Conservation (phyloP, 2,329 filamentous ascomycete species). For the Xylaria hypoxylon region DNA sequence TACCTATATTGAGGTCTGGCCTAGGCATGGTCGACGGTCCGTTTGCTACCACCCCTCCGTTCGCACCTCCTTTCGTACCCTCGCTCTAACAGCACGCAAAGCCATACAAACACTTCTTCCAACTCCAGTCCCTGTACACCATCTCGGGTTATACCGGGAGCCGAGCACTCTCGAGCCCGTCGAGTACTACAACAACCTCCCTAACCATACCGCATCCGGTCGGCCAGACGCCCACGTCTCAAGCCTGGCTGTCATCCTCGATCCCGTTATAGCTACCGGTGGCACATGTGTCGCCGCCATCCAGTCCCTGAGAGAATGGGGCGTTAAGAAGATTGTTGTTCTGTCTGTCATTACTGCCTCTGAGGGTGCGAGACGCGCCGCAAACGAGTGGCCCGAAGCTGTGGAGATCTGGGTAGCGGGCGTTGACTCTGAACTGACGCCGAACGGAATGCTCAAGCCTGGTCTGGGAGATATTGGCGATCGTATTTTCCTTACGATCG, state of each 20-base stretch:
- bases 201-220: conserved; percentile 70
- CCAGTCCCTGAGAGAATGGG: conserved; percentile 90
- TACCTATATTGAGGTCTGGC: conserved; percentile 93
- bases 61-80: neutral
- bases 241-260: conserved; percentile 82
- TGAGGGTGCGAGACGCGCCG: conserved; percentile 77
- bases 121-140: conserved; percentile 82
- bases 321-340: conserved; percentile 83
- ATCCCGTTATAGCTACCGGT: conserved; percentile 94
- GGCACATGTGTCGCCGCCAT: conserved; percentile 91
- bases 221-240: conserved; percentile 48
- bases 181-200: conserved; percentile 98
- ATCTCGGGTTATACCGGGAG: conserved; percentile 94
- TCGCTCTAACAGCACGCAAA: conserved; percentile 49
- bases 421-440: conserved; percentile 78
- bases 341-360: conserved; percentile 79
- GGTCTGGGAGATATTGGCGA: conserved; percentile 93
- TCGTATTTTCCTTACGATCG: conserved; percentile 86
- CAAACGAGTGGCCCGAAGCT: conserved; percentile 80
- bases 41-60: conserved; percentile 36
- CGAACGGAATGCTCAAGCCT: conserved; percentile 89
- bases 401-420: conserved; percentile 86
- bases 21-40: conserved; percentile 88
- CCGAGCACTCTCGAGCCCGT: conserved; percentile 87
- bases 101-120: conserved; percentile 87